Percentiles rank a stretch among this genome's conserved stretches.
Conservation (phyloP, 495 filamentous ascomycete genomes). For the Podospora conica region DNA sequence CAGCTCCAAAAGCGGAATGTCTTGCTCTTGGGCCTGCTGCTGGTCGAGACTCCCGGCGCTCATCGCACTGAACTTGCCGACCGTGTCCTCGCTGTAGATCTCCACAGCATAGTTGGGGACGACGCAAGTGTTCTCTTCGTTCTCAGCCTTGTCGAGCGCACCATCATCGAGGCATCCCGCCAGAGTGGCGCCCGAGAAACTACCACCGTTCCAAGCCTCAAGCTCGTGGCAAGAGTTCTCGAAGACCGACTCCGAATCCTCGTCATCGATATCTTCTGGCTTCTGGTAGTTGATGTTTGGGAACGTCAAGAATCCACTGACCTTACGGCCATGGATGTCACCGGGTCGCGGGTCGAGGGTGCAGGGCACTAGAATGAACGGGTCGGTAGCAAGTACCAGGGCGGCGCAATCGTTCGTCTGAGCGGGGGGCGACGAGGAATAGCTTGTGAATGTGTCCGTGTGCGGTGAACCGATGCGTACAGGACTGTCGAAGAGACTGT, state of each 20-base stretch:
- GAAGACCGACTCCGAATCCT: neutral
- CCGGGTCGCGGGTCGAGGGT: neutral
- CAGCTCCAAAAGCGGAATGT: neutral
- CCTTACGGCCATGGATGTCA: neutral
- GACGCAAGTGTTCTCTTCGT: neutral
- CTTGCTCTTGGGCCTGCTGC: neutral
- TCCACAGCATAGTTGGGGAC: neutral
- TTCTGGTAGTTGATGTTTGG: neutral
- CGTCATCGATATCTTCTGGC: neutral
- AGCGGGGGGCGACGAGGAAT: neutral
- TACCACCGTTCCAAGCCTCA: neutral
- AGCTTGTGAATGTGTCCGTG: neutral
- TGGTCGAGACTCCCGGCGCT: neutral
- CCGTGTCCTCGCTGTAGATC: neutral
- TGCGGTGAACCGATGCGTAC: neutral
- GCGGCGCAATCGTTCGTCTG: neutral
- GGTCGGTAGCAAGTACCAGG: neutral
- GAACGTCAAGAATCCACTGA: neutral
- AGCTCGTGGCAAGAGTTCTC: neutral
- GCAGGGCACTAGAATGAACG: neutral
- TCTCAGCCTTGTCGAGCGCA: neutral
- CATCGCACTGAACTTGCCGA: neutral
- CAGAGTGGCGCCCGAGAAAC: neutral
- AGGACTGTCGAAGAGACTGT: neutral
- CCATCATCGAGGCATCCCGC: neutral